phyloP scores from a whole-genome alignment of 2,329 filamentous ascomycete genomes.

The Xylaria sp. region DNA sequence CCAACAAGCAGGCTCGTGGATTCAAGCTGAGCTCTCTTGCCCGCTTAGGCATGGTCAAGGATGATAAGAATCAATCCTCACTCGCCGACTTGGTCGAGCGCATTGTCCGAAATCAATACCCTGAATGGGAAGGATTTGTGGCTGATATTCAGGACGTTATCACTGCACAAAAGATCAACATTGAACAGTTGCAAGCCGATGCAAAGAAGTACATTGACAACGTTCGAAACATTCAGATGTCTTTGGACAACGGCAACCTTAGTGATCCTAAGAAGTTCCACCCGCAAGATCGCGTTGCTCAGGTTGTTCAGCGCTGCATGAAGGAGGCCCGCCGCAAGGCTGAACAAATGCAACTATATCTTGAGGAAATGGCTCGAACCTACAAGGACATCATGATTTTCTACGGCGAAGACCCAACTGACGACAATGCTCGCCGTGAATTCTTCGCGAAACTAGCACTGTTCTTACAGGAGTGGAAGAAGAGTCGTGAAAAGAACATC shows the following conservation, averaged over 20 bases:
- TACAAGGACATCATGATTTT: slow-evolving; percentile 96
- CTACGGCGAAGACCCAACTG: slow-evolving; percentile 87
- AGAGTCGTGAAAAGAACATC: slow-evolving; percentile 89
- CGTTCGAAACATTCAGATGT: slow-evolving; percentile 87
- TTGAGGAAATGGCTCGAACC: slow-evolving; percentile 85
- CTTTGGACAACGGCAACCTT: slow-evolving; percentile 86
- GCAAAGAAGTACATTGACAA: slow-evolving; percentile 92
- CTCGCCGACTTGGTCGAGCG: slow-evolving; percentile 94
- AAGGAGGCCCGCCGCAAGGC: slow-evolving; percentile 94
- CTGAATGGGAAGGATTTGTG: slow-evolving; percentile 86
- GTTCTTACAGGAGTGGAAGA: slow-evolving; percentile 94
- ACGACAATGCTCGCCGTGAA: slow-evolving; percentile 88
- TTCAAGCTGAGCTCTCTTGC: slow-evolving; percentile 97
- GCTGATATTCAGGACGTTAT: slow-evolving; percentile 80
- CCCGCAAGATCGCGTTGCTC: slow-evolving; percentile 88
- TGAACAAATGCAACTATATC: slow-evolving; percentile 87
- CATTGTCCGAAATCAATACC: slow-evolving; percentile 92
- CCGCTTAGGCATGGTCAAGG: slow-evolving; percentile 94
- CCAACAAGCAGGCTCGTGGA: slow-evolving; percentile 94
- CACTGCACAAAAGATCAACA: slow-evolving; percentile 80
- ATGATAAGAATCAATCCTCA: slow-evolving; percentile 96
- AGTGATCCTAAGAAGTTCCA: slow-evolving; percentile 98
- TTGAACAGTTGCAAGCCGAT: slow-evolving; percentile 83
- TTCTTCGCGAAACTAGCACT: slow-evolving; percentile 92
- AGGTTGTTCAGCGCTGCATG: slow-evolving; percentile 89